Conservation (phyloP, 2,329 filamentous ascomycete species). For the Neurospora crassa region DNA sequence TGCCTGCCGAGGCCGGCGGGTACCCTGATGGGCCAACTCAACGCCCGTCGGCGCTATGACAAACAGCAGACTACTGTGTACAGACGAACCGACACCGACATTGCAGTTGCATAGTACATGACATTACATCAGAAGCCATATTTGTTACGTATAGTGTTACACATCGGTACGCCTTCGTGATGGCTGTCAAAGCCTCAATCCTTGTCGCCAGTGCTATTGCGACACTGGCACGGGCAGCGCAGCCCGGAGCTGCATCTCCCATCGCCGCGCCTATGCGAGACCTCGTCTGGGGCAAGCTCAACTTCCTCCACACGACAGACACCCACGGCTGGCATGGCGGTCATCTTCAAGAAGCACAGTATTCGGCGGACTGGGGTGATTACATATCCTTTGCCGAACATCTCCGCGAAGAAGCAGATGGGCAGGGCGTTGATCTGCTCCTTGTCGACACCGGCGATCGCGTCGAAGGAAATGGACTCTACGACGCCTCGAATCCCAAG, state of each 20-base stretch:
- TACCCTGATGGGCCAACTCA: neutral
- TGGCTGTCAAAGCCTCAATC: slow-evolving; percentile 21
- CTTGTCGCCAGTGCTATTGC: slow-evolving; percentile 26
- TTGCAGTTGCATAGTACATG: neutral
- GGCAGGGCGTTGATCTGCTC: slow-evolving; percentile 72
- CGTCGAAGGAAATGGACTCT: slow-evolving; percentile 87
- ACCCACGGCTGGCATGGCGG: slow-evolving; percentile 94
- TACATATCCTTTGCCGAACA: slow-evolving; percentile 88
- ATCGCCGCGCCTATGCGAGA: slow-evolving; percentile 73
- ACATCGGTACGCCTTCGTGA: slow-evolving; percentile 8
- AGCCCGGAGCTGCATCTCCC: slow-evolving; percentile 73
- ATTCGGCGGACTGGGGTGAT: slow-evolving; percentile 95
- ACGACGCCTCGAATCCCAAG: slow-evolving; percentile 81
- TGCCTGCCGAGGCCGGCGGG: neutral
- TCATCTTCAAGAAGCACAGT: slow-evolving; percentile 86
- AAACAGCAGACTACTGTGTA: neutral
- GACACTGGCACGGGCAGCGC: slow-evolving; percentile 41
- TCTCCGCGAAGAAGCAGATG: slow-evolving; percentile 69
- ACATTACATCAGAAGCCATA: neutral
- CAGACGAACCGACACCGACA: neutral
- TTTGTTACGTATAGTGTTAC: neutral
- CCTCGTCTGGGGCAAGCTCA: slow-evolving; percentile 85
- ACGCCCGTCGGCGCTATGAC: neutral
- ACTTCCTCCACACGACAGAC: slow-evolving; percentile 95
- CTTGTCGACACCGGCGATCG: slow-evolving; percentile 92